Evolutionary conservation across 2,329 filamentous ascomycete genomes (phyloP), one percentile per base, ranked within the genome.

Genomic region (Hypoxylon rubiginosum): DNA sequence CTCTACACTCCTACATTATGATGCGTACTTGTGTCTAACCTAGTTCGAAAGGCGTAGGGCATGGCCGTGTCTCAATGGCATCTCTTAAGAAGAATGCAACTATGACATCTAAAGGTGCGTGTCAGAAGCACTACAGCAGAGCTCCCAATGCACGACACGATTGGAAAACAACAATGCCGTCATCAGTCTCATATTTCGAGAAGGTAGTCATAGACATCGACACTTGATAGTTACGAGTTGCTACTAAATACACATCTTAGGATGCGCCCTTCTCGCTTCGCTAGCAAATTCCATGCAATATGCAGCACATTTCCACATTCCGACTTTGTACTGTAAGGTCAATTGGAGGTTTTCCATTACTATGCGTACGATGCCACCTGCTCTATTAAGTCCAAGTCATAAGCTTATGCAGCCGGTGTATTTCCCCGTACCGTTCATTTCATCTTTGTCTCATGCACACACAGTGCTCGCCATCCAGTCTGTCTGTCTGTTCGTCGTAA

Each of bases 261-360:
- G 32, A 34, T 11, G 3, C 13, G 13, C 32, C 9, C 32, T 34
- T 30, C 28, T 30, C 9, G 9, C 32, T 34, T 34, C 32, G 32
- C 32, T 11, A 34, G 13, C 32, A 11, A 10, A 2, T 7, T 10
- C 32, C 9, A 4, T 10, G 4, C 10, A 13, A 36, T 15, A 21
- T 19, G 6, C 4, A 3, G 15, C 5, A n/a, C 21, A 24, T 24
- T 43, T 10, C n/a, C 39, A 43, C 39, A 43, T 43, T 21, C 9
- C 8, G 8, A 21, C 8, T 43, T 13, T 19, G 4, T n/a, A 28
- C 21, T 5, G 15, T 28, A n/a, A n/a, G 4, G 36, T 45, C 24
- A 45, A 55, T 32, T 50, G 41, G 46, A 36, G 36, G 21, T 24
- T 67, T 67, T 69, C 61, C 39, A 69, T 69, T 69, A 67, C 64